Evolutionary conservation across 768 basidiomycete genomes (phyloP), one percentile per base, ranked within the genome.

Genomic region (Steccherinum ochraceum): DNA sequence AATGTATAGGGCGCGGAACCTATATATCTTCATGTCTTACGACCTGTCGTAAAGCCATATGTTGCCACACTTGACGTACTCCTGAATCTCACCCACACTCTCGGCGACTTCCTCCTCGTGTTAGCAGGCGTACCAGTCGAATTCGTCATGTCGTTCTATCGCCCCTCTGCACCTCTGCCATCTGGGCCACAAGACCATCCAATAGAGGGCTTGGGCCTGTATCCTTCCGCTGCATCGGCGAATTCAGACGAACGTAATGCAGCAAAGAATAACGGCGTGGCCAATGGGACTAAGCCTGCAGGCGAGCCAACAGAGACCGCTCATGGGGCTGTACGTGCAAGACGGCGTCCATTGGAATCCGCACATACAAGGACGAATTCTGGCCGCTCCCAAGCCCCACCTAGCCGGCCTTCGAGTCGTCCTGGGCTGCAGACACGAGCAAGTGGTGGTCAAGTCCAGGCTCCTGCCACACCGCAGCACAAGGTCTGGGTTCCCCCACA

Each of bases 21-120:
- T 5, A 77, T 93, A 42, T 89, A 80, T 59, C 72, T 93, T 18
- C 86, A 93, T 64, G 66, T 91, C 50, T 75, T 93, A 11, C 86
- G 90, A 18, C 90, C 91, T 13, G 61, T 86, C 25, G 64, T 92
- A 58, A 86, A 83, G 60, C 90, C 90, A 4, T 88, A 93, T 58
- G 75, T 78, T 12, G 58, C 71, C 4, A 76, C 83, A 1, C 67
- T 92, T 27, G 90, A 93, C 61, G 71, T 79, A 13, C 51, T 76
- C 12, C 70, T 90, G 24, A 84, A 88, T 49, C 54, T 86, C 21
- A 65, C 73, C 30, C 74, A 79, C 46, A 79, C 83, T 65, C 58
- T 83, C 42, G 83, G 85, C 19, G 89, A 91, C 62, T 57, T 71
- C 25, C 71, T 88, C 45, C 45, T 82, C 30, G 66, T 78, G 7